Evolutionary conservation across 1,284 basidiomycete genomes (phyloP).

Genomic region (Puccinia polysora): DNA sequence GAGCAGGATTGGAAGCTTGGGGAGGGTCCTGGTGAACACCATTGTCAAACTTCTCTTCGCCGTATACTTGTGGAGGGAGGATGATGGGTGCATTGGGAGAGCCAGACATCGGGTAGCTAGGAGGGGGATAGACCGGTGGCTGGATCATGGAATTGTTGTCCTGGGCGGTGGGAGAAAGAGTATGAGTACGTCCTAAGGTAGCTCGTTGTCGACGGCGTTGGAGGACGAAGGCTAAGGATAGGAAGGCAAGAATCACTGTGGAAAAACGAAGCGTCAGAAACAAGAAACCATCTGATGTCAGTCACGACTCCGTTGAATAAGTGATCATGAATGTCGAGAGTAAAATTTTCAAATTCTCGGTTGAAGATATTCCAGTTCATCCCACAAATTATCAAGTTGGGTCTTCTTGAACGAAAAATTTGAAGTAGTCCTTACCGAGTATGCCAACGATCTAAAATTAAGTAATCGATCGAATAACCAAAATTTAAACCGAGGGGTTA

Average conservation of each 20-base stretch:
- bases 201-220: conserved; percentile 18
- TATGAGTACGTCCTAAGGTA: no score
- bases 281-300: no score
- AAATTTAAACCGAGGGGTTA: no score
- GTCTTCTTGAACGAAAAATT: no score
- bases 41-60: no score
- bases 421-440: neutral
- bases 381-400: no score
- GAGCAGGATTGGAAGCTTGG: no score
- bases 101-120: conserved; percentile 2
- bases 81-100: neutral
- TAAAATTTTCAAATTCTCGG: neutral
- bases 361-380: no score
- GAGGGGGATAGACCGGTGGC: neutral
- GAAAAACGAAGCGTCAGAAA: no score
- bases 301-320: neutral
- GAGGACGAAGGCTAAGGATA: conserved; percentile 6
- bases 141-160: neutral
- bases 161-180: no score
- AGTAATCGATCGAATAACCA: neutral
- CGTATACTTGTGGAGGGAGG: neutral
- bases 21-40: no score
- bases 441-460: conserved; percentile 18
- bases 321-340: neutral
- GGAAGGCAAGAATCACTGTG: conserved; percentile 11